These are phyloP conservation scores for Tillandsia leiboldiana DNA, from an alignment of 176 grass and related monocot species.

Conservation along the genomic window DNA sequence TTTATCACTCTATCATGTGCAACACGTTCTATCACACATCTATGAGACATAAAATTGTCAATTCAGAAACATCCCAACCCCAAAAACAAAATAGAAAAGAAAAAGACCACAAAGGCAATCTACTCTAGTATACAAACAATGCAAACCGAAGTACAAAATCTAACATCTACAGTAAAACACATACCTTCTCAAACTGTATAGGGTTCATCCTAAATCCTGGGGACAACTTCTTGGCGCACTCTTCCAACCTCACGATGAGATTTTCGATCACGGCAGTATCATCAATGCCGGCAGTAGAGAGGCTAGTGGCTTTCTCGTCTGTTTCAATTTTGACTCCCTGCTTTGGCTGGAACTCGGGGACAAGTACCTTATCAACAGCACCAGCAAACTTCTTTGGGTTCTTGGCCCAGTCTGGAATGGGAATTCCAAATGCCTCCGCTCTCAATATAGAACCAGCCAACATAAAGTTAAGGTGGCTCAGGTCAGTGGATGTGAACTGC, in stretches of 20 bases:
- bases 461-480: constrained; percentile 51
- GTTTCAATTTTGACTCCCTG: constrained; percentile 74
- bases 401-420: constrained; percentile 60
- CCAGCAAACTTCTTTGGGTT: constrained; percentile 53
- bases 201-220: constrained; percentile 75
- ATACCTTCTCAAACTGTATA: constrained; percentile 91
- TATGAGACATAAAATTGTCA: too few species aligned
- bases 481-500: constrained; percentile 54
- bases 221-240: constrained; percentile 46
- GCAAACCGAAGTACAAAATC: too few species aligned
- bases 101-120: neutral
- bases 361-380: constrained; percentile 52
- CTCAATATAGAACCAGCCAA: constrained; percentile 70
- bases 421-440: constrained; percentile 72
- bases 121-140: too few species aligned
- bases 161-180: neutral
- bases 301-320: constrained; percentile 66
- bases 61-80: too few species aligned
- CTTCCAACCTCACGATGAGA: constrained; percentile 60
- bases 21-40: neutral
- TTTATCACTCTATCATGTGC: too few species aligned
- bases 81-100: neutral
- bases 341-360: constrained; percentile 72
- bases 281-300: constrained; percentile 67
- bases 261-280: constrained; percentile 69